phyloP scores from a whole-genome alignment of 2,329 filamentous ascomycete genomes.

The Colletotrichum echinochloae region DNA sequence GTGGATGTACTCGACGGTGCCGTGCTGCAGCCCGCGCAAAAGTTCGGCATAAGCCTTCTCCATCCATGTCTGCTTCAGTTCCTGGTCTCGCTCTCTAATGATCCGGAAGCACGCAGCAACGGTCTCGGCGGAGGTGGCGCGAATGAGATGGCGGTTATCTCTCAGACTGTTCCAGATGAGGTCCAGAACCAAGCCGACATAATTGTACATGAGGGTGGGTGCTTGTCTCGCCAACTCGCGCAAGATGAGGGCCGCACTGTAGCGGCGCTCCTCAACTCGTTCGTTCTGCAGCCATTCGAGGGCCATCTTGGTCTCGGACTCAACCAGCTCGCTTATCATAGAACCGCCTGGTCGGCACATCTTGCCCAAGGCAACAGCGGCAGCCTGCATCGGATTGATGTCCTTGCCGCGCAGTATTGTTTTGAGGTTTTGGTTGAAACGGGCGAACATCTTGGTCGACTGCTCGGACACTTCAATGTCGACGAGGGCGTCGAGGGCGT shows the following conservation, averaged over 20 bases:
- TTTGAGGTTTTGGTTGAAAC: slow-evolving; percentile 91
- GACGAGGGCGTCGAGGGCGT: slow-evolving; percentile 91
- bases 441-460: slow-evolving; percentile 86
- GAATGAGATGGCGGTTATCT: slow-evolving; percentile 90
- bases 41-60: slow-evolving; percentile 90
- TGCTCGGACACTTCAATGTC: slow-evolving; percentile 97
- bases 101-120: slow-evolving; percentile 97
- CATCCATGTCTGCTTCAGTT: slow-evolving; percentile 90
- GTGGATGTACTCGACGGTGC: slow-evolving; percentile 88
- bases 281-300: slow-evolving; percentile 98
- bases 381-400: slow-evolving; percentile 88
- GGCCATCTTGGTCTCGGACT: slow-evolving; percentile 95
- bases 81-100: slow-evolving; percentile 90
- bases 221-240: slow-evolving; percentile 92
- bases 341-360: slow-evolving; percentile 93
- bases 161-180: slow-evolving; percentile 95
- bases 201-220: slow-evolving; percentile 94
- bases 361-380: slow-evolving; percentile 88
- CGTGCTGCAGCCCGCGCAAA: slow-evolving; percentile 80
- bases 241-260: slow-evolving; percentile 91
- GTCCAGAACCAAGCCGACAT: slow-evolving; percentile 94
- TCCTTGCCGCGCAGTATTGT: slow-evolving; percentile 92
- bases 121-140: slow-evolving; percentile 90
- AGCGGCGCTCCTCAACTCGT: slow-evolving; percentile 90
- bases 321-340: slow-evolving; percentile 93